Conservation (phyloP, 345 rosid species). For the Geranium rotundifolium region DNA sequence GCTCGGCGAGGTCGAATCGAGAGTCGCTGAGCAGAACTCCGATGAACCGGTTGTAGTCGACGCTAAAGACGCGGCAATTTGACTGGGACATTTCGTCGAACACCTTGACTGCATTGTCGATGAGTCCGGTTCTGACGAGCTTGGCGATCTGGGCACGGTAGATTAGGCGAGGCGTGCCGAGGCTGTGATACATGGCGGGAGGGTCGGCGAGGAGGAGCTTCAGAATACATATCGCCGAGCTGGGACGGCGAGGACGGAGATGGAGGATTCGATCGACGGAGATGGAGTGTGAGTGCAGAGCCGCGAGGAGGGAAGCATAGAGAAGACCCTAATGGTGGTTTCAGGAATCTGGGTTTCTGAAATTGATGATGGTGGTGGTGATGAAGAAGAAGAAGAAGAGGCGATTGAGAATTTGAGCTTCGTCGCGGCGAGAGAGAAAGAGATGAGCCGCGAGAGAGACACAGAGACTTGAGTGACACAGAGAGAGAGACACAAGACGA, state of each 20-base stretch:
- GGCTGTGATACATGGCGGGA: constrained; percentile 66
- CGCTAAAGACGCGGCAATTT: constrained; percentile 57
- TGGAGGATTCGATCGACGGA: background rate
- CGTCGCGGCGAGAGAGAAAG: background rate
- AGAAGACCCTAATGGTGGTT: background rate
- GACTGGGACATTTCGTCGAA: constrained; percentile 89
- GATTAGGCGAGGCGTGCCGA: constrained; percentile 80
- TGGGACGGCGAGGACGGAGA: background rate
- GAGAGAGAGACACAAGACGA: background rate
- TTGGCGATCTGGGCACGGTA: constrained; percentile 59
- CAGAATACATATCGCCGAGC: constrained; percentile 28
- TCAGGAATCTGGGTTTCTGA: background rate
- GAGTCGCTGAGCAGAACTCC: constrained; percentile 55
- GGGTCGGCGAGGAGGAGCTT: background rate
- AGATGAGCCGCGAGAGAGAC: background rate
- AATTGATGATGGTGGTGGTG: background rate
- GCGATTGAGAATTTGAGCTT: background rate
- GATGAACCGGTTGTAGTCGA: constrained; percentile 76
- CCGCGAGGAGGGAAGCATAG: background rate
- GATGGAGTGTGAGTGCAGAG: background rate
- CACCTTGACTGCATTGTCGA: constrained; percentile 68
- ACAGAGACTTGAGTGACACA: background rate
- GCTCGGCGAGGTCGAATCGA: constrained; percentile 65
- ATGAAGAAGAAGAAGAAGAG: background rate
- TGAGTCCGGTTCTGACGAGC: constrained; percentile 56